These are phyloP conservation scores for Albizia julibrissin DNA, from an alignment of 306 rosid genomes.

Conservation along the genomic window DNA sequence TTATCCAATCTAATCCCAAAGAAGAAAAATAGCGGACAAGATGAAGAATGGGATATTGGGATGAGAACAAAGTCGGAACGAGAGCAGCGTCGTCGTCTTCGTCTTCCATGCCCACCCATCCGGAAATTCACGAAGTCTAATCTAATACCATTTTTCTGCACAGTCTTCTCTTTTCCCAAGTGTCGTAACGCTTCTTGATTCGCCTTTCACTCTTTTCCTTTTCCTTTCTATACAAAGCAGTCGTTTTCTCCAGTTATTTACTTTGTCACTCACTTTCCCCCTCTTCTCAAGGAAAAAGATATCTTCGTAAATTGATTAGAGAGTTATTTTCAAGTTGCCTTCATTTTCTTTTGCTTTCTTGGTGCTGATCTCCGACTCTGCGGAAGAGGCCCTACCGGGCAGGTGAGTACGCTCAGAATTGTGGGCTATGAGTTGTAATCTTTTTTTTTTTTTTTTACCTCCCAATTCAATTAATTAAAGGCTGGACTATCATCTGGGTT, in stretches of 20 bases:
- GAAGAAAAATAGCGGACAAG: neutral
- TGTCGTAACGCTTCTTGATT: neutral
- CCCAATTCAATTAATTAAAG: neutral
- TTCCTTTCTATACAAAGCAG: neutral
- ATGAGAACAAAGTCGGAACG: neutral
- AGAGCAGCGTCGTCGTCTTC: neutral
- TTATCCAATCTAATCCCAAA: too few relatives aligned
- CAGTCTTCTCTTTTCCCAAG: neutral
- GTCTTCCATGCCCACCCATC: neutral
- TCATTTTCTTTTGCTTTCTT: neutral
- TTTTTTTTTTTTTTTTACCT: neutral
- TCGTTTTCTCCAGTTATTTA: neutral
- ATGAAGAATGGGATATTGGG: neutral
- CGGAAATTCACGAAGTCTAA: neutral
- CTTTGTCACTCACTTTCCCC: neutral
- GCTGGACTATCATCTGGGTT: slow-evolving; percentile 9
- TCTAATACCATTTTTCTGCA: neutral
- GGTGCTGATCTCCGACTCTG: slow-evolving; percentile 23
- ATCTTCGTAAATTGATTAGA: neutral
- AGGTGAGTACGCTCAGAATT: slow-evolving; percentile 12
- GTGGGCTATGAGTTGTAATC: neutral
- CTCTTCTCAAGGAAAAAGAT: neutral
- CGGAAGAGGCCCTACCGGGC: neutral
- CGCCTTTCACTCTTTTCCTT: neutral
- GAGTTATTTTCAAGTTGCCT: neutral